phyloP scores from a whole-genome alignment of 2,329 filamentous ascomycete species.

The Penicillium psychrosexuale region DNA sequence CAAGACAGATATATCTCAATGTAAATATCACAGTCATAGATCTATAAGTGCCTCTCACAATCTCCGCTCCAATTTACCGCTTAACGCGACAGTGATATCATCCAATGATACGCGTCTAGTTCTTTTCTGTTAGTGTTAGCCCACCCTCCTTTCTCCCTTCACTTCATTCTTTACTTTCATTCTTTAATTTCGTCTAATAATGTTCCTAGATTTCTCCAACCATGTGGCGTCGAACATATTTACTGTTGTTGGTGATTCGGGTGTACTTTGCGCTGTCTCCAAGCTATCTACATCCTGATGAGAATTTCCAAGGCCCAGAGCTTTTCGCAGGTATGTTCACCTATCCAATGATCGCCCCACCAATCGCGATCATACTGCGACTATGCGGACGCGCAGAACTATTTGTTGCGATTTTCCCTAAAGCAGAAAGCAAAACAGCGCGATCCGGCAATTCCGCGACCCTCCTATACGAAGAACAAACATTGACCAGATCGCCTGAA shows the following conservation, averaged over 20 bases:
- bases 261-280: slow-evolving; percentile 91
- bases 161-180: slow-evolving; percentile 1
- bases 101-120: slow-evolving; percentile 21
- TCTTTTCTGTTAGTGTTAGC: slow-evolving; percentile 4
- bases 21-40: too few species aligned
- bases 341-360: background rate
- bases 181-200: slow-evolving; percentile 14
- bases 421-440: background rate
- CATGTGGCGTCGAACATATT: slow-evolving; percentile 91
- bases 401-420: background rate
- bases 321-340: slow-evolving; percentile 79
- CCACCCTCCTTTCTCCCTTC: background rate
- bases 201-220: slow-evolving; percentile 20
- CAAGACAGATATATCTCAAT: too few species aligned
- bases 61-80: background rate
- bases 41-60: background rate
- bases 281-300: slow-evolving; percentile 96
- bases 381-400: background rate
- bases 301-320: slow-evolving; percentile 98
- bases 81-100: slow-evolving; percentile 23
- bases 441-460: slow-evolving; percentile 2
- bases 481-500: slow-evolving; percentile 6
- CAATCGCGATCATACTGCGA: background rate
- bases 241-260: slow-evolving; percentile 79
- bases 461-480: slow-evolving; percentile 5